Evolutionary conservation across 441 rosid species (phyloP).

Genomic region (Breynia disticha): DNA sequence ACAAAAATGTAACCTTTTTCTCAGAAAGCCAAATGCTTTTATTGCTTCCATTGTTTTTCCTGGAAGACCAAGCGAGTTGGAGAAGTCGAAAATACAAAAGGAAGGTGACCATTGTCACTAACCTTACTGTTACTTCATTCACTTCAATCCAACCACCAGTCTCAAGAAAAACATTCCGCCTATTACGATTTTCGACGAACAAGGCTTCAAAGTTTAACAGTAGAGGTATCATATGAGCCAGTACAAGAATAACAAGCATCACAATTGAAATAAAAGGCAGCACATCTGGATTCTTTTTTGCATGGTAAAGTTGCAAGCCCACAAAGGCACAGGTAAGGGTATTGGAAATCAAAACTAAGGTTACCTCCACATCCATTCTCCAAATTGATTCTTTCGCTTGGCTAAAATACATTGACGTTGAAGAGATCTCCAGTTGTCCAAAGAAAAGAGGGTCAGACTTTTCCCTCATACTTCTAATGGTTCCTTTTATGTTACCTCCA

Average conservation of each 20-base stretch:
- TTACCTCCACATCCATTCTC: conserved; percentile 89
- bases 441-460: conserved; percentile 62
- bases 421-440: conserved; percentile 41
- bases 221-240: conserved; percentile 77
- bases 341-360: conserved; percentile 62
- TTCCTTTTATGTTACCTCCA: conserved; percentile 50
- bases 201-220: conserved; percentile 73
- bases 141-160: conserved; percentile 81
- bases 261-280: conserved; percentile 61
- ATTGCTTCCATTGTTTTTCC: conserved; percentile 30
- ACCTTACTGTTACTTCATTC: conserved; percentile 72
- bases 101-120: conserved; percentile 75
- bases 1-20: conserved; percentile 46
- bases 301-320: conserved; percentile 68
- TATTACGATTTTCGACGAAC: conserved; percentile 31
- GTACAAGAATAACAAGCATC: conserved; percentile 56
- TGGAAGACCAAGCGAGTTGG: conserved; percentile 64
- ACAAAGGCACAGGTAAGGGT: conserved; percentile 62
- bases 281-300: conserved; percentile 55
- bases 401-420: conserved; percentile 41
- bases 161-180: conserved; percentile 48
- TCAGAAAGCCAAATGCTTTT: conserved; percentile 50
- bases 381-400: conserved; percentile 73
- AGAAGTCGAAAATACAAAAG: conserved; percentile 74
- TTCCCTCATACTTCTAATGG: conserved; percentile 49